Conservation (phyloP, 441 rosid species). For the Eruca vesicaria region DNA sequence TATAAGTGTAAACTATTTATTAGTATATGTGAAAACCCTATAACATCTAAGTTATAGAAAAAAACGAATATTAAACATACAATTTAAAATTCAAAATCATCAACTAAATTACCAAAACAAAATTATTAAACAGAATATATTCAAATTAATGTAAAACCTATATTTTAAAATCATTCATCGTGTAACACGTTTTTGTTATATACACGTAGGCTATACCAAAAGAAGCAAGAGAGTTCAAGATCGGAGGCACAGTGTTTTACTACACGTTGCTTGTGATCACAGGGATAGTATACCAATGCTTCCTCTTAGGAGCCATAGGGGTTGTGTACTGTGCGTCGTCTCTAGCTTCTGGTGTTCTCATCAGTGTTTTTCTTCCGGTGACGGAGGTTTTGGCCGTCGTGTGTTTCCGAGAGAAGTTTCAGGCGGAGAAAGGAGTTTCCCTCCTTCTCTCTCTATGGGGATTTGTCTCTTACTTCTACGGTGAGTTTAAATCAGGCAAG, state of each 20-base stretch:
- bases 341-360: slow-evolving; percentile 49
- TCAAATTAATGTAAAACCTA: not conserved
- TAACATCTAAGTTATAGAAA: too few relatives aligned
- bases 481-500: slow-evolving; percentile 39
- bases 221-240: slow-evolving; percentile 47
- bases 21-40: too few relatives aligned
- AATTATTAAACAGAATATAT: not conserved
- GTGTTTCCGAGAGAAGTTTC: slow-evolving; percentile 52
- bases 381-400: slow-evolving; percentile 48
- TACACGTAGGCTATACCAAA: slow-evolving; percentile 41
- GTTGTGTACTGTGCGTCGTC: slow-evolving; percentile 47
- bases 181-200: not conserved
- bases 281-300: slow-evolving; percentile 49
- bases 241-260: slow-evolving; percentile 38
- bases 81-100: too few relatives aligned
- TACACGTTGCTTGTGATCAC: slow-evolving; percentile 40
- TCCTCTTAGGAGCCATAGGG: slow-evolving; percentile 56
- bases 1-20: too few relatives aligned
- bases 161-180: not conserved
- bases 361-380: slow-evolving; percentile 48
- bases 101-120: too few relatives aligned
- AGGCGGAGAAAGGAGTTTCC: slow-evolving; percentile 48
- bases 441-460: slow-evolving; percentile 60
- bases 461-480: too few relatives aligned
- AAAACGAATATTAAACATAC: too few relatives aligned